Evolutionary conservation across 805 yeast species (phyloP).

Genomic region (Cyberlindnera misumaiensis): DNA sequence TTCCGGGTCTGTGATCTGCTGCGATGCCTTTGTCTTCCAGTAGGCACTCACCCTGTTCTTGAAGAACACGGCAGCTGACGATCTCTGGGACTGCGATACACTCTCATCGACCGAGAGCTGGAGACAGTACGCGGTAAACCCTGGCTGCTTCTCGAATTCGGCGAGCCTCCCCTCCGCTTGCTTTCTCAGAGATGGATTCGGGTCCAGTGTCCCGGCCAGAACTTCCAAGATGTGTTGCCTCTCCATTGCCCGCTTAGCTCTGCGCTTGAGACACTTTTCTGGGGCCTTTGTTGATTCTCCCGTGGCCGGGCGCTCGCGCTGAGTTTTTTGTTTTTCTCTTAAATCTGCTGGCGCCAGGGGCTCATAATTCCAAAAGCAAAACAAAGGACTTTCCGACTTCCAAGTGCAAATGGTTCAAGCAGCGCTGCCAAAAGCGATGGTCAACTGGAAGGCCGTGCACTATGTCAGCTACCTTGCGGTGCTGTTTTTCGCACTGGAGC

Average conservation of each 20-base stretch:
- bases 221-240: constrained; percentile 42
- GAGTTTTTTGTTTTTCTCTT: too few relatives aligned
- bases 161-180: constrained; percentile 46
- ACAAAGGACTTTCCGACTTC: too few relatives aligned
- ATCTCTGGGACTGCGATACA: constrained; percentile 37
- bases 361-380: too few relatives aligned
- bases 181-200: constrained; percentile 42
- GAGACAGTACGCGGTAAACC: constrained; percentile 49
- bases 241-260: constrained; percentile 25
- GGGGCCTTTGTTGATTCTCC: too few relatives aligned
- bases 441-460: constrained; percentile 17
- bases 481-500: constrained; percentile 53
- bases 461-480: constrained; percentile 20
- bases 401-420: too few relatives aligned
- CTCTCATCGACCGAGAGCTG: constrained; percentile 41
- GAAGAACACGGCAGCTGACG: constrained; percentile 62
- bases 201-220: constrained; percentile 48
- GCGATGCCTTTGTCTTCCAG: constrained; percentile 40
- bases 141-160: constrained; percentile 47
- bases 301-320: too few relatives aligned
- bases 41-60: constrained; percentile 53
- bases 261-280: neutral
- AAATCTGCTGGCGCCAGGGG: too few relatives aligned
- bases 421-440: constrained; percentile 1
- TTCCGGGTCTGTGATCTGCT: constrained; percentile 29